These are phyloP conservation scores for Asterophora parasitica DNA, from an alignment of 768 basidiomycete genomes.

Conservation along the genomic window DNA sequence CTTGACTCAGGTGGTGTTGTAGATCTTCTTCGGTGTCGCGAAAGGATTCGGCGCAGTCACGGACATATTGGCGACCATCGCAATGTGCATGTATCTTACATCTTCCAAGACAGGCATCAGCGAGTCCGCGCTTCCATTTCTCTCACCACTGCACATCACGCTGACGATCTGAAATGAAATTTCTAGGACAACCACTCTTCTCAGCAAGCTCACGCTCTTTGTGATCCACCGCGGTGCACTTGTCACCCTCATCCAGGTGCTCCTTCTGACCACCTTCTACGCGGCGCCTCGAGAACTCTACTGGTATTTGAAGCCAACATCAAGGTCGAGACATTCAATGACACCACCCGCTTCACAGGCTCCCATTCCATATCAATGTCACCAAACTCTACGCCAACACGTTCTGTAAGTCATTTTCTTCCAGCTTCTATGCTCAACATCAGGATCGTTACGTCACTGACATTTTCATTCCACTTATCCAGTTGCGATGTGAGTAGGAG, in stretches of 20 bases:
- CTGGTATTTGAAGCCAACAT: slow-evolving; percentile 25
- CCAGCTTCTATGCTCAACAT: background rate
- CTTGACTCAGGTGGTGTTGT: background rate
- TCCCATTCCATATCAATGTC: slow-evolving; percentile 44
- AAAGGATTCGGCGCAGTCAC: slow-evolving; percentile 41
- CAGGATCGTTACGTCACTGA: background rate
- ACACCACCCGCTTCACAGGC: slow-evolving; percentile 23
- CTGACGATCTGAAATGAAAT: background rate
- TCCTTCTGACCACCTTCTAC: slow-evolving; percentile 38
- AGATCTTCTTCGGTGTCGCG: slow-evolving; percentile 41
- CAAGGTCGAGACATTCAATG: background rate
- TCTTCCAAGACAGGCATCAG: slow-evolving; percentile 33
- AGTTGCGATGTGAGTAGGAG: slow-evolving; percentile 29
- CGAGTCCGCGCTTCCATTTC: slow-evolving; percentile 22
- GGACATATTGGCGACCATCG: slow-evolving; percentile 40
- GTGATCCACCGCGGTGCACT: slow-evolving; percentile 39
- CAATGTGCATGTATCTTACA: slow-evolving; percentile 37
- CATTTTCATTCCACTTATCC: background rate
- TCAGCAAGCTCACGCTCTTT: slow-evolving; percentile 35
- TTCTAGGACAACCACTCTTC: slow-evolving; percentile 35
- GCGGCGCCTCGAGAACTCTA: slow-evolving; percentile 29
- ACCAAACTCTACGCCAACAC: slow-evolving; percentile 47
- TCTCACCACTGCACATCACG: background rate
- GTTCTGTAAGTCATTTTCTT: slow-evolving; percentile 39
- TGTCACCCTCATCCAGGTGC: slow-evolving; percentile 38